Evolutionary conservation across 2,329 filamentous ascomycete genomes (phyloP).

Genomic region (Sclerotinia nivalis): DNA sequence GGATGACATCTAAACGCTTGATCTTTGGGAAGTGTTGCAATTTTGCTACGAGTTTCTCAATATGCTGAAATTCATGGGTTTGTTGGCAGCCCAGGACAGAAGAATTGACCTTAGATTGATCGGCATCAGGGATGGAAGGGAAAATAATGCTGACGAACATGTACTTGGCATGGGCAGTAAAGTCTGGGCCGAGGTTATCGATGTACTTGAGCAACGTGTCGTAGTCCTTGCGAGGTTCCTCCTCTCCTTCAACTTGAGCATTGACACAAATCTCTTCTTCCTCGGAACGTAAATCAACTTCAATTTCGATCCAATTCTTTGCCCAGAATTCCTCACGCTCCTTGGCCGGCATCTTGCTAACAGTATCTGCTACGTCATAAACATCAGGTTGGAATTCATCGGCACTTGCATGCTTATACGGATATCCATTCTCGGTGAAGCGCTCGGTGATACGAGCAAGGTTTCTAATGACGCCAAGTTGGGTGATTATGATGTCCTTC

Average conservation of each 20-base stretch:
- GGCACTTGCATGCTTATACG: conserved; percentile 13
- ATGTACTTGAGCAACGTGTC: conserved; percentile 26
- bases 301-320: conserved; percentile 30
- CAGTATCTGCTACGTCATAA: conserved; percentile 17
- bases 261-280: conserved; percentile 1
- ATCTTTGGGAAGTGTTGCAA: conserved; percentile 1
- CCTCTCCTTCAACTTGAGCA: background rate
- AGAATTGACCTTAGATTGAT: background rate
- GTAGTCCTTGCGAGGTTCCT: background rate
- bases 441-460: conserved; percentile 22
- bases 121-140: background rate
- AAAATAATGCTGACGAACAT: conserved; percentile 31
- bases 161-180: conserved; percentile 23
- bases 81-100: background rate
- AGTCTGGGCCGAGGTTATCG: conserved; percentile 27
- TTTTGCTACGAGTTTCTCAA: conserved; percentile 19
- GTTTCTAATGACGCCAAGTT: conserved; percentile 27
- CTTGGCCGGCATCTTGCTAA: conserved; percentile 13
- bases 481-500: conserved; percentile 30
- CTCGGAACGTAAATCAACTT: conserved; percentile 23
- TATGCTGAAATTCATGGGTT: conserved; percentile 8
- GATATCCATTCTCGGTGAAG: conserved; percentile 21
- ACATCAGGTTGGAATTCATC: conserved; percentile 20
- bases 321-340: conserved; percentile 27
- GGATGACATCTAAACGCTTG: conserved; percentile 12